Evolutionary conservation across 805 yeast species (phyloP), one percentile per base, ranked within the genome.

Genomic region (Millerozyma miso): DNA sequence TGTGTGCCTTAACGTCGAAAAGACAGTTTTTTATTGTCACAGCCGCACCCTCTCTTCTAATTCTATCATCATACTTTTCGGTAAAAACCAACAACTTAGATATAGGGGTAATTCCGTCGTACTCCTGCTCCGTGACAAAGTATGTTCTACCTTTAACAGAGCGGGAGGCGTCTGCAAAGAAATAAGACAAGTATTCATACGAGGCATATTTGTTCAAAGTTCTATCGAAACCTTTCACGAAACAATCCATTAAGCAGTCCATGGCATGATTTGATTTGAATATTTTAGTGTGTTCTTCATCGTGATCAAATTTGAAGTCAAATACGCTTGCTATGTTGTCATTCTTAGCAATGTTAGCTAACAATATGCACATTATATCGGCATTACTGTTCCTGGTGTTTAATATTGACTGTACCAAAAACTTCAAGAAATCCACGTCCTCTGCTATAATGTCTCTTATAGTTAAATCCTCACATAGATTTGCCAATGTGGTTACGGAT

Each of bases 41-140:
- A 1, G 95, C 95, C 32, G 88, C 90, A 56, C 96, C 97, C 59
- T 85, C 90, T 64, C 98, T 77, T 67, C 98, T 81, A 19, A 80
- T 79, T 54, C 79, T 80, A 12, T 87, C 73, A 56, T 85, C 90
- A 51, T 81, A 85, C 55, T 81, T 79, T 57, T 87, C 90, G 3
- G 97, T 85, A 65, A 88, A 89, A 0, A 81, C 93, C 46, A 87
- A 69, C 19, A 89, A 63, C 58, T 88, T 88, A n/a, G 89, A 80
- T 17, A 88, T 63, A 31, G 96, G 96, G 14, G 85, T 81, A 15
- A 86, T 83, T 15, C 64, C 69, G 58, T 88, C 96, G 56, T 88
- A 88, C 3, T 58, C 73, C 65, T 86, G 95, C 51, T 74, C 72
- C 2, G 83, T 76, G 36, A 83, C 77, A 55, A 89, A 88, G 62